A percentile compares a stretch with the other conserved stretches of the same genome.
These are phyloP conservation scores for Circinella umbellata DNA, from an alignment of 371 early-diverging fungal species.

Conservation along the genomic window DNA sequence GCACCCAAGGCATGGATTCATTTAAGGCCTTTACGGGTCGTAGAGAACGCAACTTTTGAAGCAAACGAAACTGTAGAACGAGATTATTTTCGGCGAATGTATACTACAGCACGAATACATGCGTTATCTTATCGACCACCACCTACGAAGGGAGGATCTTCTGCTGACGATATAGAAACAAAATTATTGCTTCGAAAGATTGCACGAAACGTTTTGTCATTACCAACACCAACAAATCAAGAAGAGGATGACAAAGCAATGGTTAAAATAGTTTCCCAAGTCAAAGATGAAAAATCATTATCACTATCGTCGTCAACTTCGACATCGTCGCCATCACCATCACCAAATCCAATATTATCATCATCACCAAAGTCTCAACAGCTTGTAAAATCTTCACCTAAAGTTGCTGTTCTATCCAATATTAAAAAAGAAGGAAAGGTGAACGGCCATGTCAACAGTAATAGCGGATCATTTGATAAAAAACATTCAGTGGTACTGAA, in stretches of 20 bases:
- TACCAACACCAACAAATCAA: conserved; percentile 13
- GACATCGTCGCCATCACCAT: not conserved
- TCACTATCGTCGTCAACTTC: not conserved
- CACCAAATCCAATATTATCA: not conserved
- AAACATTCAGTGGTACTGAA: not conserved
- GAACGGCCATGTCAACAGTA: conserved; percentile 18
- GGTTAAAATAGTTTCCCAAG: not conserved
- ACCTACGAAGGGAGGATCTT: conserved; percentile 12
- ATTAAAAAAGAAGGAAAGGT: conserved; percentile 36
- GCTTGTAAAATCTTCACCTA: not conserved
- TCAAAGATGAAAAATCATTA: not conserved
- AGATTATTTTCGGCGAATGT: conserved; percentile 47
- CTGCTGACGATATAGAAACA: conserved; percentile 16
- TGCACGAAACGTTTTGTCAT: conserved; percentile 33
- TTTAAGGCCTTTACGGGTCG: conserved; percentile 38
- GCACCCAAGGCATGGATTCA: conserved; percentile 49
- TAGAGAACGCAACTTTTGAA: conserved; percentile 37
- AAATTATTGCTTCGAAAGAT: conserved; percentile 29
- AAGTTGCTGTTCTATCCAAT: not conserved
- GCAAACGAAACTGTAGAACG: conserved; percentile 47
- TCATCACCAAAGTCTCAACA: not conserved
- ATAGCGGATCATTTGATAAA: conserved; percentile 23
- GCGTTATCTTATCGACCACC: conserved; percentile 28
- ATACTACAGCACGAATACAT: conserved; percentile 45
- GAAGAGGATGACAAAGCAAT: not conserved